Evolutionary conservation across 1,139 yeast genomes (phyloP), one percentile per base, ranked within the genome.

Genomic region (Yamadazyma conglobata): DNA sequence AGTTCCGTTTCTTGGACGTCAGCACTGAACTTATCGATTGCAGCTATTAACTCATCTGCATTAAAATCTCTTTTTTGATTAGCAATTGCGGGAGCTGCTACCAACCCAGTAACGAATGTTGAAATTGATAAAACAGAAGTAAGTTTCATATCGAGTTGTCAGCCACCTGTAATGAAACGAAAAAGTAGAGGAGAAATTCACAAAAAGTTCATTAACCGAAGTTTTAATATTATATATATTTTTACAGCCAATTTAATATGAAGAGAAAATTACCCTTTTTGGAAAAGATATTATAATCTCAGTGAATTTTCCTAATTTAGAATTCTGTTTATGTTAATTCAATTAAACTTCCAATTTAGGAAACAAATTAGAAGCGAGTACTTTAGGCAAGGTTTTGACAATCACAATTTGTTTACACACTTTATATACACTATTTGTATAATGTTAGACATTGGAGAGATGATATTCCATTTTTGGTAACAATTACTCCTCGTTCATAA

Each of bases 41-140:
- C 32, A 10, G 30, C 21, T 19, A 43, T 22, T 9, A 43, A 21
- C 14, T 38, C 37, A 12, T 39, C 41, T 23, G 34, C 34, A 23
- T 32, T 25, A 16, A 38, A 36, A 8, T 34, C 32, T 22, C 27
- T 27, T 10, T 20, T 22, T 11, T 29, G 25, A 15, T 25, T 25
- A 23, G 39, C 33, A 9, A 34, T 28, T 8, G 48, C 40, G 19
- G 48, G 48, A 15, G 48, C 48, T 22, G 46, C 46, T 15, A 43
- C 16, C 24, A 34, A 24, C 14, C 40, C 36, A n/a, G 46, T 27
- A 37, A 30, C 44, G 44, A 42, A 30, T 28, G 46, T 33, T 6
- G 44, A 33, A 22, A 37, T 28, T 12, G 44, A 28, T 22, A 44
- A 32, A 22, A 42, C 19, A 22, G 44, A 38, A 27, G 31, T 27